Base-by-base conservation (phyloP, 2,329 filamentous ascomycete genomes). In the Sclerotinia subarctica region DNA sequence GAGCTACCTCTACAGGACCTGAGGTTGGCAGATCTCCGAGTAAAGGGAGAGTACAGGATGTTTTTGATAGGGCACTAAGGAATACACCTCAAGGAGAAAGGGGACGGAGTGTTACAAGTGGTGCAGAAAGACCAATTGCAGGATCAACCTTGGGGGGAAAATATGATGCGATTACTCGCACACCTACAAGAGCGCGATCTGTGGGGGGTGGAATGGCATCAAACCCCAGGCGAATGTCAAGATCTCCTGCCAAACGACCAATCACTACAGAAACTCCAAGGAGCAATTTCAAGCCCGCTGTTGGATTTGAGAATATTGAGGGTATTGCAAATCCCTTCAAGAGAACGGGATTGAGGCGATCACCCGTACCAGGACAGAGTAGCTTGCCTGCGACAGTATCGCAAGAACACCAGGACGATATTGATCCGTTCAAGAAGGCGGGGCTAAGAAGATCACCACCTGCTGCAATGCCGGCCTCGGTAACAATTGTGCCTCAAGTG, bases 11-110 rank as follows among this genome's bases (percentile, higher is more conserved):
- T 13, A 69, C 74, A 26, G 74, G 72, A 79, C 57, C 65, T 6
- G 56, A 67, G 15, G 74, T 73, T 79, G 73, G 79, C 79, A 67
- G 75, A 79, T 53, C 69, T 35, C 68, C 69, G 17, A 73, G 67
- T 69, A 66, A 64, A 62, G 72, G 68, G 78, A 70, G 78, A 76
- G 69, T 71, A 65, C 72, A 71, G 68, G 75, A 75, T 72, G 69
- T 72, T n/a, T 75, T 75, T 46, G 72, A 74, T 49, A 72, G 70
- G 13, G 72, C 70, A 49, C 57, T 74, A 44, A 72, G 69, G 35
- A 70, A 74, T 42, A 64, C 64, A 32, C n/a, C 67, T 64, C 51
- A 68, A 68, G 13, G 67, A 62, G 60, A 68, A 64, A 42, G 70
- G 38, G 60, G 66, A 67, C 19, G 68, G 68, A 32, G 68, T 62